Percentiles rank a stretch among this genome's conserved stretches.
Evolutionary conservation across 2,329 filamentous ascomycete species (phyloP).

Genomic region (Apiospora hydei): DNA sequence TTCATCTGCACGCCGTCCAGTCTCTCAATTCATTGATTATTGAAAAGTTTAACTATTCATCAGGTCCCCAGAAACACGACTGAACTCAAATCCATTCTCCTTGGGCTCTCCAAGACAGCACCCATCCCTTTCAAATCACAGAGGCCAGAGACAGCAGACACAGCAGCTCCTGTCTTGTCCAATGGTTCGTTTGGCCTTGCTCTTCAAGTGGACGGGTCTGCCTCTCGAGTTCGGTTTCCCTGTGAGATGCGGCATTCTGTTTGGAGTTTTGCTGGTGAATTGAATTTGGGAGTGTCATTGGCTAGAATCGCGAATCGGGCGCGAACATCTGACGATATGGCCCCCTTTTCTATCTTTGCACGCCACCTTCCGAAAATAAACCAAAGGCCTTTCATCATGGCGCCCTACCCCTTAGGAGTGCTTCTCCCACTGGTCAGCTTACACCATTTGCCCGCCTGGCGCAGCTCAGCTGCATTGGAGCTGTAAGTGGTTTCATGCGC

Average conservation of each 20-base stretch:
- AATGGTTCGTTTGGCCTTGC: not conserved
- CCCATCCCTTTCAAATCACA: not conserved
- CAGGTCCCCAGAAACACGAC: slow-evolving; percentile 6
- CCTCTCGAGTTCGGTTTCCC: not conserved
- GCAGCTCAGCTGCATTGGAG: slow-evolving; percentile 19
- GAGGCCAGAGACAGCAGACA: not conserved
- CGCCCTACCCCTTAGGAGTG: not conserved
- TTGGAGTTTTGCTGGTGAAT: not conserved
- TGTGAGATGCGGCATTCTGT: not conserved
- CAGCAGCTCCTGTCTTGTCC: not conserved
- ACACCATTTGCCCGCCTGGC: slow-evolving; percentile 9
- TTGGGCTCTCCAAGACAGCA: slow-evolving; percentile 8
- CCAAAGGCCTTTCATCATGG: slow-evolving; percentile 13
- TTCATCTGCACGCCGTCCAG: slow-evolving; percentile 18
- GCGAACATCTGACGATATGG: slow-evolving; percentile 5
- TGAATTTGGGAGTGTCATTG: slow-evolving; percentile 3
- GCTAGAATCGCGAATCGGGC: not conserved
- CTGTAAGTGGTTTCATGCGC: slow-evolving; percentile 17
- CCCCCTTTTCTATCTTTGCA: slow-evolving; percentile 9
- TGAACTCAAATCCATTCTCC: slow-evolving; percentile 14
- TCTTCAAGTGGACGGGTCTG: not conserved
- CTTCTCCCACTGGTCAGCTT: slow-evolving; percentile 6
- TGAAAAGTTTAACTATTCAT: slow-evolving; percentile 18
- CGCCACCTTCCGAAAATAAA: slow-evolving; percentile 16
- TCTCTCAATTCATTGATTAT: slow-evolving; percentile 23